These are phyloP conservation scores for Plenodomus tracheiphilus DNA, from an alignment of 2,329 filamentous ascomycete genomes.

Conservation along the genomic window DNA sequence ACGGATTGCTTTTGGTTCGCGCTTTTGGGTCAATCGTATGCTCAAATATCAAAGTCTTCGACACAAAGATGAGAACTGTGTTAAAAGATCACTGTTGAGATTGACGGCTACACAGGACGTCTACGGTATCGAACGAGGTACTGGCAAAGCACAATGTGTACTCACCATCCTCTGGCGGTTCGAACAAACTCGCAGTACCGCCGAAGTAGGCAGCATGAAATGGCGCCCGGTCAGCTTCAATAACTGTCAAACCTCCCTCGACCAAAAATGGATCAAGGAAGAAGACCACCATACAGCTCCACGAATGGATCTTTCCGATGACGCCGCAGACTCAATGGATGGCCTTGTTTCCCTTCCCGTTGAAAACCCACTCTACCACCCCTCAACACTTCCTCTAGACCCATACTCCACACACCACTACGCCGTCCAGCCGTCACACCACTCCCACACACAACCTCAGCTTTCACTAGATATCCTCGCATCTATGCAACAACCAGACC, in stretches of 20 bases:
- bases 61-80: slow-evolving; percentile 26
- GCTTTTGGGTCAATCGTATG: slow-evolving; percentile 49
- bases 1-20: slow-evolving; percentile 46
- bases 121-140: slow-evolving; percentile 36
- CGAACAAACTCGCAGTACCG: slow-evolving; percentile 29
- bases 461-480: slow-evolving; percentile 32
- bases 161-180: slow-evolving; percentile 47
- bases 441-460: slow-evolving; percentile 13
- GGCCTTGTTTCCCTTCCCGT: slow-evolving; percentile 1
- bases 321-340: neutral
- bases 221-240: slow-evolving; percentile 41
- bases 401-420: slow-evolving; percentile 15
- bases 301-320: neutral
- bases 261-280: slow-evolving; percentile 21
- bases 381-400: neutral
- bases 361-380: slow-evolving; percentile 18
- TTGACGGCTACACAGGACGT: slow-evolving; percentile 51
- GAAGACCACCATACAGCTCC: slow-evolving; percentile 9
- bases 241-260: neutral
- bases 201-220: slow-evolving; percentile 35
- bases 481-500: slow-evolving; percentile 23
- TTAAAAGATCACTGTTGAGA: slow-evolving; percentile 36
- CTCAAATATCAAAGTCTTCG: slow-evolving; percentile 26
- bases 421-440: slow-evolving; percentile 15
- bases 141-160: slow-evolving; percentile 29